Evolutionary conservation across 441 rosid species (phyloP).

Genomic region (Raphanus hybrid): DNA sequence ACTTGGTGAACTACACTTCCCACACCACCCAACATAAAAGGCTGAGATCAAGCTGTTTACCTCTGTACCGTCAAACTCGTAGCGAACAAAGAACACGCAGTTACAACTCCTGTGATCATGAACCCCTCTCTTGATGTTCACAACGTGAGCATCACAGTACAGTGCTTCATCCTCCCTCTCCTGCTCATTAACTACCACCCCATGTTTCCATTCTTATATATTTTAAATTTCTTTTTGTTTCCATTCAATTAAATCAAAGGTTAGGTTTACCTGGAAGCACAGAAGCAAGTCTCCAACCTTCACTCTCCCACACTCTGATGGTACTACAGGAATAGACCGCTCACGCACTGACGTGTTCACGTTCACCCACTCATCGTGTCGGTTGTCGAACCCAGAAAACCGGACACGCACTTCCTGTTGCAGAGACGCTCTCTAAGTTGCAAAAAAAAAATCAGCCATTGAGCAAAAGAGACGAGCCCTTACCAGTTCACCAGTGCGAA

Average conservation of each 20-base stretch:
- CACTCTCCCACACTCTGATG: conserved; percentile 62
- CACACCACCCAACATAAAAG: conserved; percentile 20
- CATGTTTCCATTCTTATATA: not conserved
- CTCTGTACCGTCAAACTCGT: conserved; percentile 59
- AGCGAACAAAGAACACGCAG: conserved; percentile 70
- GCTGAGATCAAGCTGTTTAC: conserved; percentile 39
- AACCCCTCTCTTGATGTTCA: conserved; percentile 58
- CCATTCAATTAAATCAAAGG: conserved; percentile 1
- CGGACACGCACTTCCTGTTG: conserved; percentile 74
- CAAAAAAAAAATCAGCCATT: conserved; percentile 2
- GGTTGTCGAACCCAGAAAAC: conserved; percentile 56
- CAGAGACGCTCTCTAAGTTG: conserved; percentile 23
- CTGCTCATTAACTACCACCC: conserved; percentile 48
- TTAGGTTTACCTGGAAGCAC: conserved; percentile 60
- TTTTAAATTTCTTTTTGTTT: not conserved
- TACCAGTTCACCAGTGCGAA: conserved; percentile 62
- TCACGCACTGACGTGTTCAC: conserved; percentile 54
- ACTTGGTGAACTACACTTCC: conserved; percentile 15
- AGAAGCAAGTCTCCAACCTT: conserved; percentile 58
- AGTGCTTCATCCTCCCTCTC: conserved; percentile 61
- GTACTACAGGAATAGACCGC: conserved; percentile 68
- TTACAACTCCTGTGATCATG: conserved; percentile 61
- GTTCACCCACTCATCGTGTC: conserved; percentile 73
- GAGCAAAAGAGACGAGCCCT: conserved; percentile 33
- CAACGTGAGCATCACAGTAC: conserved; percentile 69